Evolutionary conservation across 2,329 filamentous ascomycete species (phyloP), one percentile per base, ranked within the genome.

Genomic region (Aureobasidium sp.): DNA sequence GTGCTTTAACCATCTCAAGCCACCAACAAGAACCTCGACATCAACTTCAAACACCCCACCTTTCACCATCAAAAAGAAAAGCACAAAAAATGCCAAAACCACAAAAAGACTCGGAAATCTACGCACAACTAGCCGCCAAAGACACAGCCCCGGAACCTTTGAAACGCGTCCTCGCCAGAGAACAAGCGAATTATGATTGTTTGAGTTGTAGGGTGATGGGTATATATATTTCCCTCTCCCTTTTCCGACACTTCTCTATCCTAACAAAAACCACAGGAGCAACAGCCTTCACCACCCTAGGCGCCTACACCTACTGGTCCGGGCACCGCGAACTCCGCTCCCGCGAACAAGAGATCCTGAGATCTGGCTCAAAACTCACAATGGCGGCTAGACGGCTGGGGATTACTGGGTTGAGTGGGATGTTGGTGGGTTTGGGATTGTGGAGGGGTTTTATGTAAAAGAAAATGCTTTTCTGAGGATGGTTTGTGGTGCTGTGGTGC

Each of bases 251-350:
- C 4, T 42, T 9, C n/a, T 7, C 3, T 19, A 35, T 33, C 19
- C 38, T 31, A 11, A n/a, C 19, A 19, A 19, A 11, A 31, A 9
- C 15, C 35, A 3, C 61, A 78, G 77, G 77, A 49, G 75, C 70
- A 50, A 71, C 70, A 46, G 76, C 71, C 0, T 79, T 79, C 66
- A 68, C 75, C 40, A 75, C 75, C 33, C 73, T 79, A 50, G 77
- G 77, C 59, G 70, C 73, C 25, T 79, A 77, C 68, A 75, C 73
- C 6, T 78, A 77, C 66, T 65, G 73, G 37, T 76, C 75, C 2
- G 77, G 77, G 5, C 76, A 76, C 67, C 68, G 70, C 17, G 76
- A 79, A 58, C 69, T 79, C 25, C 68, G 67, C 11, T 66, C 74
- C 40, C 71, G 75, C 29, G 71, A 77, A 66, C 65, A 66, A 4